Conservation (phyloP, 169 alveolate species). For the Cryptosporidium viatorum region DNA sequence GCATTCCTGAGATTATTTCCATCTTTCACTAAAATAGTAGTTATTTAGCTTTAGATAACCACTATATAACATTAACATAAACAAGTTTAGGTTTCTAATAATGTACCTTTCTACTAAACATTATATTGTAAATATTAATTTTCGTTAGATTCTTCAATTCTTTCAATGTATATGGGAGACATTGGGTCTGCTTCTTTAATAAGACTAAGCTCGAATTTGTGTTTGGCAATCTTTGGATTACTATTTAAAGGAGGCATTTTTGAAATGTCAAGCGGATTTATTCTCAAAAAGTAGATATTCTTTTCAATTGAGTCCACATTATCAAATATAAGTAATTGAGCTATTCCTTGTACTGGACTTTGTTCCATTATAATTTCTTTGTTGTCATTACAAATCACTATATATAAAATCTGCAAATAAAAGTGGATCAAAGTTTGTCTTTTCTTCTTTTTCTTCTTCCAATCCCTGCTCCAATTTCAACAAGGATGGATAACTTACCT, state of each 20-base stretch:
- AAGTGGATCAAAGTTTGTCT: not conserved
- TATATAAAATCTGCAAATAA: conserved; percentile 11
- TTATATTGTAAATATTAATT: too few species aligned
- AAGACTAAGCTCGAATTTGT: not conserved
- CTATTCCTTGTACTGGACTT: conserved; percentile 45
- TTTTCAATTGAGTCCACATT: not conserved
- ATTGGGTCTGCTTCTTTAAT: conserved; percentile 34
- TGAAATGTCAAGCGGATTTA: conserved; percentile 21
- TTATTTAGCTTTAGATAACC: not conserved
- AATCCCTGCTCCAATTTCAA: too few species aligned
- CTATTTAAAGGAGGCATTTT: conserved; percentile 33
- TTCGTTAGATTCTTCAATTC: not conserved
- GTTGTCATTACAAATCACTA: conserved; percentile 1
- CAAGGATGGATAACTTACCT: conserved; percentile 21
- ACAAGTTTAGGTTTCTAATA: not conserved
- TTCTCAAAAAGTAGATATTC: conserved; percentile 25
- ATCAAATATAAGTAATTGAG: conserved; percentile 4
- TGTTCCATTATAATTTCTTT: conserved; percentile 10
- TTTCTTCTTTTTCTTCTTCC: too few species aligned
- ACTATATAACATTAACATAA: not conserved
- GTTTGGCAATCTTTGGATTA: not conserved
- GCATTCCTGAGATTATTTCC: conserved; percentile 2
- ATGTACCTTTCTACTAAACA: not conserved
- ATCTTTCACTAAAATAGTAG: not conserved
- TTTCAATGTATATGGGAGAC: conserved; percentile 19